Evolutionary conservation across 352 stramenopile species (phyloP).

Genomic region (Globisporangium perplexum): DNA sequence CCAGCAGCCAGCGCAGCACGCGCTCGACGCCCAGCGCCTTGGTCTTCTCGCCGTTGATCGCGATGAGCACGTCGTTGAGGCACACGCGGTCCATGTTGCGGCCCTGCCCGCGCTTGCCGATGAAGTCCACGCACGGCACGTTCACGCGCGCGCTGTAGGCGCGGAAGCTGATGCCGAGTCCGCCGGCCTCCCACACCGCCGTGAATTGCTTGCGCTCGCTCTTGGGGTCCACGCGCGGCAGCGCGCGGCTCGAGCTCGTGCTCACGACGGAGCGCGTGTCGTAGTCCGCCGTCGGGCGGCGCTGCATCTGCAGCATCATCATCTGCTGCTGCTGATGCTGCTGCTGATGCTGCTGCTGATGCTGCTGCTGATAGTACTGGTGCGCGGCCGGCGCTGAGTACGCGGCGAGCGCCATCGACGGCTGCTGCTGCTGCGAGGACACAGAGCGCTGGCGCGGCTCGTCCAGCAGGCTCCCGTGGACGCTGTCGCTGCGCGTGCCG

Average conservation of each 20-base stretch:
- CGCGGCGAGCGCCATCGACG: constrained; percentile 2
- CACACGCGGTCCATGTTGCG: constrained; percentile 71
- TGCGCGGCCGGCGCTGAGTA: constrained; percentile 1
- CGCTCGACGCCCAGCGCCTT: constrained; percentile 68
- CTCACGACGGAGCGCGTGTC: constrained; percentile 15
- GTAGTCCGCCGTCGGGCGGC: constrained; percentile 8
- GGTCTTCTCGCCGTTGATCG: constrained; percentile 77
- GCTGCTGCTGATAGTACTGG: constrained; percentile 12
- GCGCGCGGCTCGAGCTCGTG: constrained; percentile 19
- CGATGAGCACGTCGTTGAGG: constrained; percentile 77
- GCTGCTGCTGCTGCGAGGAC: background rate
- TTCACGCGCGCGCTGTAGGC: constrained; percentile 64
- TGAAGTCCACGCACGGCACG: constrained; percentile 69
- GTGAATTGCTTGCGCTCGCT: constrained; percentile 67
- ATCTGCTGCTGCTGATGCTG: constrained; percentile 10
- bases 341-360: constrained; percentile 3
- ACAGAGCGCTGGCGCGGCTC: background rate
- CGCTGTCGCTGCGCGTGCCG: constrained; percentile 15
- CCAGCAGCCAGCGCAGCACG: constrained; percentile 67
- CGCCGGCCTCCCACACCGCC: constrained; percentile 63
- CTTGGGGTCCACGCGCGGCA: constrained; percentile 7
- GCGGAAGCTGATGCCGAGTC: constrained; percentile 67
- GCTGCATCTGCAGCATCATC: constrained; percentile 8
- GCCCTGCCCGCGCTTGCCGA: constrained; percentile 45
- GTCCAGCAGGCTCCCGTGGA: constrained; percentile 7